Evolutionary conservation across 495 filamentous ascomycete genomes (phyloP).

Genomic region (Xylaria acuta): DNA sequence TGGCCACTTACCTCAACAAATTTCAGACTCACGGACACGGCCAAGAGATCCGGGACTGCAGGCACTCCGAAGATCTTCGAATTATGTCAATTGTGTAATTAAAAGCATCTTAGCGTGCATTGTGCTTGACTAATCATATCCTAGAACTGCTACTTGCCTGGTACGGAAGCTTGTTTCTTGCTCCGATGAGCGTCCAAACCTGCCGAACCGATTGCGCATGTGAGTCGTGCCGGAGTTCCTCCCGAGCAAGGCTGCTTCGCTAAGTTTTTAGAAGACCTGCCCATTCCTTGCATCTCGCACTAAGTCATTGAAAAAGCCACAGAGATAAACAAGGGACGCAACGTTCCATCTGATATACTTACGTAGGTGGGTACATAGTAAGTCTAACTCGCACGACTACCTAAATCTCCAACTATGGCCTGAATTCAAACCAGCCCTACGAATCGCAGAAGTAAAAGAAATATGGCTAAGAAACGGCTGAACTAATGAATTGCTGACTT

Average conservation of each 20-base stretch:
- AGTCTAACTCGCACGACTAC: neutral
- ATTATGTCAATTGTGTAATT: neutral
- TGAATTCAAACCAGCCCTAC: neutral
- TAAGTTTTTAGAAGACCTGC: neutral
- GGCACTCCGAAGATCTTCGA: neutral
- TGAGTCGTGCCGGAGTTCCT: neutral
- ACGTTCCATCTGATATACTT: neutral
- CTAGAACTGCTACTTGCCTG: neutral
- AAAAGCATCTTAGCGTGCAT: constrained; percentile 8
- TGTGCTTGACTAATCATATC: neutral
- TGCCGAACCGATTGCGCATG: neutral
- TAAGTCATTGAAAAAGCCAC: neutral
- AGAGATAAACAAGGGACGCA: neutral
- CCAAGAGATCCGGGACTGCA: neutral
- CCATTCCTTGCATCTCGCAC: neutral
- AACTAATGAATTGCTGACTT: neutral
- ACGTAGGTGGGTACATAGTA: neutral
- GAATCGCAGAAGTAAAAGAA: neutral
- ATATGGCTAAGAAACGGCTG: neutral
- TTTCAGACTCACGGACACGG: neutral
- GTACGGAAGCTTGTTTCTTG: neutral
- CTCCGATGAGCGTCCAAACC: neutral
- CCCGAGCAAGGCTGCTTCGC: neutral
- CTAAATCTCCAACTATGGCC: neutral
- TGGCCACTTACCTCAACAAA: neutral